Base-by-base conservation (phyloP, 371 early-diverging fungal species). In the Dipsacomyces acuminosporus region DNA sequence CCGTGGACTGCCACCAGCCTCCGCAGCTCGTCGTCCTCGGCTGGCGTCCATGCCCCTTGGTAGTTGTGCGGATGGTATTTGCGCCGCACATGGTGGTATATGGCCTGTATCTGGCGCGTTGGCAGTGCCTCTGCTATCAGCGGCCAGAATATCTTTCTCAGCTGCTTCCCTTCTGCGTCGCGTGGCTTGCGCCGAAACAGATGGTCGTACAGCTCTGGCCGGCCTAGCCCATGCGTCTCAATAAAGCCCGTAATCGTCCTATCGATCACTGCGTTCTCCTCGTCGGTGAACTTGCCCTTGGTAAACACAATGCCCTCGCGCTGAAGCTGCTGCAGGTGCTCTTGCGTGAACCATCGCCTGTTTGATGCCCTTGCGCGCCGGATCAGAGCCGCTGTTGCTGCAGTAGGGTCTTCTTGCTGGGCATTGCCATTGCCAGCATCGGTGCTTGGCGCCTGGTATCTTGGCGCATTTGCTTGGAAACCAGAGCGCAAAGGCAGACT, bases 21-120 rank as follows among this genome's bases (percentile, higher is more conserved):
- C 25, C 45, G 49, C 64, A 72, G 59, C 45, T 22, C 43, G 20
- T 23, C 51, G 50, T 72, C 72, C 53, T 72, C 71, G n/a, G 13
- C 48, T 33, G 51, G 44, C 23, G 71, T 53, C 72, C 72, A 72
- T 30, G 67, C 56, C n/a, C 72, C 72, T 54, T 59, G 53, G 53
- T 71, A 59, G 59, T 72, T 72, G 50, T 59, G 58, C 44, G 72
- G 72, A 22, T 72, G 63, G 45, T 51, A 64, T 48, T 53, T 50
- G 25, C 72, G 61, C 54, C 61, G 59, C 43, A 72, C 64, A 24
- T 63, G 64, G 40, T 71, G 72, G 52, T 71, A 71, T 45, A 71
- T 71, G 26, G 71, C 71, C 56, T 71, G 71, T 17, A 71, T 42
- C 46, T 57, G 72, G 26, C 72, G 54, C 40, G 24, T 20, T 21